These are phyloP conservation scores for Orbilia ellipsospora DNA, from an alignment of 2,329 filamentous ascomycete species.

Conservation along the genomic window DNA sequence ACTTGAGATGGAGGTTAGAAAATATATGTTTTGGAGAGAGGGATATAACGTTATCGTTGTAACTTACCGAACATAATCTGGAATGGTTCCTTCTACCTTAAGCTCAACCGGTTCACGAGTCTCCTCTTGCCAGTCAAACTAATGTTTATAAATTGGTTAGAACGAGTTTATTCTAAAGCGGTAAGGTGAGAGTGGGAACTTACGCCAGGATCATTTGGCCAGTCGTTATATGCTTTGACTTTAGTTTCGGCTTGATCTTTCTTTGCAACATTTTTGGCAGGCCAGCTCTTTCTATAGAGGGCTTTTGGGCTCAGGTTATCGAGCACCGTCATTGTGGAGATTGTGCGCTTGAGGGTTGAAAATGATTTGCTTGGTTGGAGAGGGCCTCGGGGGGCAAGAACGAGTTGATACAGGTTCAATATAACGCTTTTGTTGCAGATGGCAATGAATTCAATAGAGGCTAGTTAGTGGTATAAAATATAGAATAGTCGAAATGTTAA, in stretches of 20 bases:
- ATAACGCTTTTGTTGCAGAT: no score
- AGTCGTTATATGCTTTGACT: conserved; percentile 44
- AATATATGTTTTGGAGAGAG: not conserved
- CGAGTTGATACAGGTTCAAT: not conserved
- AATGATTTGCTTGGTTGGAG: not conserved
- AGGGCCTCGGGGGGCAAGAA: not conserved
- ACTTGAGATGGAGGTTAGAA: conserved; percentile 63
- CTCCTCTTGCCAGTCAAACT: conserved; percentile 77
- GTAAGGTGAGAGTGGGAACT: not conserved
- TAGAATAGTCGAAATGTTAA: not conserved
- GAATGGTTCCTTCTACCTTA: conserved; percentile 73
- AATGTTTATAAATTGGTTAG: not conserved
- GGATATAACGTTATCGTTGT: not conserved
- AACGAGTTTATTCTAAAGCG: not conserved
- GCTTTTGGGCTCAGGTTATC: conserved; percentile 39
- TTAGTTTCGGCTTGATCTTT: conserved; percentile 18
- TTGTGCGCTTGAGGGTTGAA: not conserved
- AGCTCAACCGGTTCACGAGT: conserved; percentile 74
- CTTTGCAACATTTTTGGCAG: conserved; percentile 13
- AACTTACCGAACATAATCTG: conserved; percentile 68
- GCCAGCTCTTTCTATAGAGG: conserved; percentile 44
- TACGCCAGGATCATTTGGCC: conserved; percentile 54
- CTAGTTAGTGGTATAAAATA: no score
- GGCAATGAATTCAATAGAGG: no score
- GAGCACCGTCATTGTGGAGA: conserved; percentile 26